Base-by-base conservation (phyloP, 257 asterid genomes). In the Scutellaria galericulata region DNA sequence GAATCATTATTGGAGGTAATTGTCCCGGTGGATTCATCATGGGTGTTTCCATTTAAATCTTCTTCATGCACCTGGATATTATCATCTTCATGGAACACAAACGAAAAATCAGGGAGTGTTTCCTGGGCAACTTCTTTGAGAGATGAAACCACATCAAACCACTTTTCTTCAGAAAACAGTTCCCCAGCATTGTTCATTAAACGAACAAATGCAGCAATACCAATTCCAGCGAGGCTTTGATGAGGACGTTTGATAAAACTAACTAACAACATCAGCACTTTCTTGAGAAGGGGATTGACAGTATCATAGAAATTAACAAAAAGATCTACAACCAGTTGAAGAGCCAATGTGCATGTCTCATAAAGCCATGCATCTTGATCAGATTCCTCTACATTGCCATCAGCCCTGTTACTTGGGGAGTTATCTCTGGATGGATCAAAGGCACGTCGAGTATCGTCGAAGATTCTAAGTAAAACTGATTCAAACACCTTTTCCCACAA, bases 121-220 rank as follows among this genome's bases (percentile, higher is more conserved):
- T 88, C 88, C 61, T 62, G 57, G 47, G 96, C 82, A 12, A 89
- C 98, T 78, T 85, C 96, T 83, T 88, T 86, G 70, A 95, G 91
- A 77, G 96, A 88, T 39, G 84, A 77, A 77, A 95, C 99, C 77
- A 92, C 98, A 71, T 92, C 97, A 41, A 80, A 80, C 98, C 98
- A 92, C 83, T 92, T 92, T 71, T 95, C 96, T 82, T 92, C 98
- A 66, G 93, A 76, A 79, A 95, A 92, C 80, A 92, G 85, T 70
- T 85, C 87, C 72, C 97, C 99, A 39, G 98, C 96, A 79, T 88
- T 87, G 86, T 91, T 92, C 97, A 92, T 92, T 79, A 95, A 83
- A 69, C 98, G 98, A 80, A 95, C 98, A 87, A 92, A 95, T 72
- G 99, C 99, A 81, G 98, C 96, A 82, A 92, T 92, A 63, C 99